A percentile compares a stretch with the other conserved stretches of the same genome.
Evolutionary conservation across 2,329 filamentous ascomycete genomes (phyloP).

Genomic region (Mariannaea sp.): DNA sequence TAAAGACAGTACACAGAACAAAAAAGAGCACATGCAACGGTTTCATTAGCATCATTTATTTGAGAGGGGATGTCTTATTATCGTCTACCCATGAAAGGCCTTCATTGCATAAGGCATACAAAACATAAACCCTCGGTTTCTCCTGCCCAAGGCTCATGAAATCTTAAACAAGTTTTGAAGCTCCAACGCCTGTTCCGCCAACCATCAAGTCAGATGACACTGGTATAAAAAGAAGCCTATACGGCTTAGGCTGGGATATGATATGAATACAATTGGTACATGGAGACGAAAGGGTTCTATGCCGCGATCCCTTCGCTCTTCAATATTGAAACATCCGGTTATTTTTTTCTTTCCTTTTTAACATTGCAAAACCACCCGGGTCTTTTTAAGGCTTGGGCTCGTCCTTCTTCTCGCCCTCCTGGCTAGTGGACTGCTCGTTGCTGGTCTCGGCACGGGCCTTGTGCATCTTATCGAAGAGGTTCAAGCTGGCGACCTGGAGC

Average conservation of each 20-base stretch:
- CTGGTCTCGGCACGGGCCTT: slow-evolving; percentile 79
- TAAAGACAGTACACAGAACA: no score
- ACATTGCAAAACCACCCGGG: slow-evolving; percentile 28
- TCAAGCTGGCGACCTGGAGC: slow-evolving; percentile 92
- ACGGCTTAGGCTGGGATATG: slow-evolving; percentile 42
- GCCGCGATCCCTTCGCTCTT: slow-evolving; percentile 42
- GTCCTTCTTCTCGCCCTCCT: slow-evolving; percentile 78
- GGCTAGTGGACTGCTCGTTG: slow-evolving; percentile 52
- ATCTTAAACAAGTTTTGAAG: slow-evolving; percentile 54
- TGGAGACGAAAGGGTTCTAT: slow-evolving; percentile 43
- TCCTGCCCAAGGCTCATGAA: slow-evolving; percentile 53
- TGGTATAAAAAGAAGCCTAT: slow-evolving; percentile 45
- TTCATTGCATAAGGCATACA: slow-evolving; percentile 51
- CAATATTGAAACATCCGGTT: slow-evolving; percentile 43
- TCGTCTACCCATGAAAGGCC: slow-evolving; percentile 51
- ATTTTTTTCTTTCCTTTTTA: slow-evolving; percentile 31
- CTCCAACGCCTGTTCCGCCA: slow-evolving; percentile 57
- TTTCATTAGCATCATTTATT: neutral
- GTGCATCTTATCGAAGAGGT: slow-evolving; percentile 99
- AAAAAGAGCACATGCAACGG: no score
- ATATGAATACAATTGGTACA: slow-evolving; percentile 60
- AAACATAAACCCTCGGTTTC: slow-evolving; percentile 49
- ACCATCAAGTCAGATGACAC: slow-evolving; percentile 54
- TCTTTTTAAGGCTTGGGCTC: slow-evolving; percentile 69
- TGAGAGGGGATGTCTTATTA: slow-evolving; percentile 66